These are phyloP conservation scores for Dryas integrifolia DNA, from an alignment of 331 rosid genomes.

Conservation along the genomic window DNA sequence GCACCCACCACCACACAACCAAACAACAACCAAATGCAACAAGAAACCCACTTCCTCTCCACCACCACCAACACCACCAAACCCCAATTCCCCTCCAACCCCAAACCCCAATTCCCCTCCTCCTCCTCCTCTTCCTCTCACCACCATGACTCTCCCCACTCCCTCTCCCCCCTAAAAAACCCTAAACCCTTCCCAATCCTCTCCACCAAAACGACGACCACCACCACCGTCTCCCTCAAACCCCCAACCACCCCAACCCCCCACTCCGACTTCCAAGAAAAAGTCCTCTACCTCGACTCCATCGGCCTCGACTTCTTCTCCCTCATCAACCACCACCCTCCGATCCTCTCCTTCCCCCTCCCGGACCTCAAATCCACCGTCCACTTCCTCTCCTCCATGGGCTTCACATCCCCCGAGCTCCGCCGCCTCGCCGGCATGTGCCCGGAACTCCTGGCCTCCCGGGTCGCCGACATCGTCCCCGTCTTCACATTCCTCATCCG, in stretches of 20 bases:
- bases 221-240: constrained; percentile 24
- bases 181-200: constrained; percentile 16
- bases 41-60: constrained; percentile 32
- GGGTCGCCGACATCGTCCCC: constrained; percentile 52
- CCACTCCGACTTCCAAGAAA: constrained; percentile 49
- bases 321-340: constrained; percentile 62
- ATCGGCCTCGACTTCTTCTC: constrained; percentile 76
- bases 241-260: constrained; percentile 11
- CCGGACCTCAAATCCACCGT: constrained; percentile 59
- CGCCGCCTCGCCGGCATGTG: constrained; percentile 75
- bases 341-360: constrained; percentile 49
- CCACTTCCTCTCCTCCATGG: constrained; percentile 53
- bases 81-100: background rate
- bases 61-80: constrained; percentile 17
- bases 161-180: background rate
- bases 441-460: constrained; percentile 65
- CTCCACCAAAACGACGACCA: constrained; percentile 23
- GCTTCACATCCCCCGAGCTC: constrained; percentile 60
- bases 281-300: constrained; percentile 75
- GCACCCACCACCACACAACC: background rate
- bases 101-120: constrained; percentile 13
- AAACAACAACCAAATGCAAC: constrained; percentile 26
- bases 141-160: constrained; percentile 8
- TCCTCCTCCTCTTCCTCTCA: background rate
- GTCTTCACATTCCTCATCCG: constrained; percentile 76